Base-by-base conservation (phyloP, 108 stramenopile genomes). In the Cyclostephanos tholiformis region DNA sequence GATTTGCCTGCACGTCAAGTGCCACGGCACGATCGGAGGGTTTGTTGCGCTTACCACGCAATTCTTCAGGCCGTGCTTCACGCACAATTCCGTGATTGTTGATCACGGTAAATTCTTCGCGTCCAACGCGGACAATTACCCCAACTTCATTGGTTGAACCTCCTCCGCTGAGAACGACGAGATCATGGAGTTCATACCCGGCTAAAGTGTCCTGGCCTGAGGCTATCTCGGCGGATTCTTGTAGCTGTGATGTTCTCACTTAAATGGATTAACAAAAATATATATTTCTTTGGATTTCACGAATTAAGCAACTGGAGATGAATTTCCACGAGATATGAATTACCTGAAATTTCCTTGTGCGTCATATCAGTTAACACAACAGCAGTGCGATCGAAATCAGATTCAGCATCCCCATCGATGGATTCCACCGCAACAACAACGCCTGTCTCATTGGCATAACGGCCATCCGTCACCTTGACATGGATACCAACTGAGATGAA, bases 391-490 rank as follows among this genome's bases (percentile, higher is more conserved):
- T 96, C 91, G 39, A 72, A 81, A 22, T 80, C 79, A 19, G 79
- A 66, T 22, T 46, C 72, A 25, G 71, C 86, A 52, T 91, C 92
- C 6, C 93, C 92, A 38, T 94, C 93, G 29, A 90, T 53, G 52
- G 82, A 65, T 71, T 94, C 93, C 16, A 97, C 87, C 26, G 89
- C 91, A 14, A 96, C 93, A 23, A 99, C 96, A 49, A 86, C 91
- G 71, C 98, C 98, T 19, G 98, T 99, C 74, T 97, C 96, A 65
- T 97, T 97, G 25, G 92, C 86, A 79, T 96, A 97, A 23, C 92
- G 82, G 36, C 99, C 97, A 76, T 95, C 96, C 39, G 89, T 95
- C 17, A 99, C 96, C 79, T 98, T 97, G 23, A 98, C 99, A 83
- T 98, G 97, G 9, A 87, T 91, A 53, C 97, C 99, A 14, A 96